phyloP scores from a whole-genome alignment of 495 filamentous ascomycete genomes.

The Aspergillus cavernicola region DNA sequence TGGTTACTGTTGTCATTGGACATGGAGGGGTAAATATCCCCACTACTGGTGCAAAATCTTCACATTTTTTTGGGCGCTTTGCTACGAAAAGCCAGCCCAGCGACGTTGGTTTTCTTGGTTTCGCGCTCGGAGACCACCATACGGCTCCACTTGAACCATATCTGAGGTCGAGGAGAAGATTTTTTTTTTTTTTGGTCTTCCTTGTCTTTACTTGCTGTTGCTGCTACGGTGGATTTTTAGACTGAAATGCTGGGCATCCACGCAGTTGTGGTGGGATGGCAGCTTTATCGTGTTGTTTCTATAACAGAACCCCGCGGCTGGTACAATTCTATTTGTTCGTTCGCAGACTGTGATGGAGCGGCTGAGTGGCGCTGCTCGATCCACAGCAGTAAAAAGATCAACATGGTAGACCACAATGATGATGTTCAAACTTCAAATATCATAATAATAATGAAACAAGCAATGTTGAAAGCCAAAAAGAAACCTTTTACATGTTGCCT shows the following conservation, averaged over 20 bases:
- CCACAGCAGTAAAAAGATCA: constrained; percentile 14
- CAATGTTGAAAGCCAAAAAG: too few species aligned
- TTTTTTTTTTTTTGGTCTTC: constrained; percentile 28
- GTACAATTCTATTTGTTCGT: constrained; percentile 19
- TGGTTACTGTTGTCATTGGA: constrained; percentile 27
- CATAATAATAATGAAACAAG: too few species aligned
- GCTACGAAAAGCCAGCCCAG: constrained; percentile 11
- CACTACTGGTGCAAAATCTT: constrained; percentile 36
- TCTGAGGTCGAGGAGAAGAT: constrained; percentile 13
- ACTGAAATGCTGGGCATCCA: constrained; percentile 42
- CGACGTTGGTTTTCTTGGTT: constrained; percentile 30
- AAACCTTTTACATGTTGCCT: too few species aligned
- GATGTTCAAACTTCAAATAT: neutral
- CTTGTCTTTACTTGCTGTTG: constrained; percentile 14
- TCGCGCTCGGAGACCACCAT: constrained; percentile 12
- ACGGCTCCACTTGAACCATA: constrained; percentile 16
- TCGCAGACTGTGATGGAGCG: constrained; percentile 13
- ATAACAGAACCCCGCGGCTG: constrained; percentile 27
- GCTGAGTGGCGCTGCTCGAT: constrained; percentile 22
- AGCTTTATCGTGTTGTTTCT: constrained; percentile 23
- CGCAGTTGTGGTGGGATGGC: constrained; percentile 33
- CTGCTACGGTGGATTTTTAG: constrained; percentile 14
- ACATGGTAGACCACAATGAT: constrained; percentile 12
- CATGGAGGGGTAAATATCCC: constrained; percentile 22
- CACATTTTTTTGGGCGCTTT: constrained; percentile 17